Base-by-base conservation (phyloP, 352 stramenopile species). In the Sclerospora graminicola region DNA sequence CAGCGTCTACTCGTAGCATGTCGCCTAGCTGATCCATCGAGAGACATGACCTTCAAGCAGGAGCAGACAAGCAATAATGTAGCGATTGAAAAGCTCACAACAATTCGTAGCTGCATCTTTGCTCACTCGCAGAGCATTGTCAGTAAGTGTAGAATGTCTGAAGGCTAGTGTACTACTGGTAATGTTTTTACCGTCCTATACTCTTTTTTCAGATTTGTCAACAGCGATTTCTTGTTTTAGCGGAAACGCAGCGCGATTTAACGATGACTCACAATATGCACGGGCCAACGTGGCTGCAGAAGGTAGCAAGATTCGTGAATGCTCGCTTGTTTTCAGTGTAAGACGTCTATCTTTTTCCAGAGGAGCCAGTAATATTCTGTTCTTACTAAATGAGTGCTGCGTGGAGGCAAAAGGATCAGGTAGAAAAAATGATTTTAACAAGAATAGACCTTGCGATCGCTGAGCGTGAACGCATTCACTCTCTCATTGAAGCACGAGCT, bases 1-100 rank as follows among this genome's bases (percentile, higher is more conserved):
- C 76, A 89, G 55, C 73, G 66, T 20, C 43, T 69, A 15, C 63
- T 85, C 11, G 66, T 89, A 24, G 57, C 50, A 1, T 69, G 62
- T 21, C 71, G 43, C 0, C 45, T 89, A 4, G 54, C 69, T 5
- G 60, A 79, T 26, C 59, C 61, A 9, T 74, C 76, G 8, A 63
- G 53, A 47, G 76, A 89, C 44, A 21, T 65, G 20, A 65, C 60
- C 32, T 84, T 81, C 50, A 58, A 60, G 20, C 59, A 74, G 24
- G 71, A 66, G 15, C 57, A 68, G 40, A 40, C 38, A 30, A 66
- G 66, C 35, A 80, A 69, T 41, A 54, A 43, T 10, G 32, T 41
- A 5, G 57, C 42, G 20, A 73, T 82, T 38, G 55, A 78, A 18
- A 62, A 66, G 3, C 54, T 89, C 5, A 32, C 45, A 27, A 50